These are phyloP conservation scores for Erucastrum elatum DNA, from an alignment of 345 rosid species.

Conservation along the genomic window DNA sequence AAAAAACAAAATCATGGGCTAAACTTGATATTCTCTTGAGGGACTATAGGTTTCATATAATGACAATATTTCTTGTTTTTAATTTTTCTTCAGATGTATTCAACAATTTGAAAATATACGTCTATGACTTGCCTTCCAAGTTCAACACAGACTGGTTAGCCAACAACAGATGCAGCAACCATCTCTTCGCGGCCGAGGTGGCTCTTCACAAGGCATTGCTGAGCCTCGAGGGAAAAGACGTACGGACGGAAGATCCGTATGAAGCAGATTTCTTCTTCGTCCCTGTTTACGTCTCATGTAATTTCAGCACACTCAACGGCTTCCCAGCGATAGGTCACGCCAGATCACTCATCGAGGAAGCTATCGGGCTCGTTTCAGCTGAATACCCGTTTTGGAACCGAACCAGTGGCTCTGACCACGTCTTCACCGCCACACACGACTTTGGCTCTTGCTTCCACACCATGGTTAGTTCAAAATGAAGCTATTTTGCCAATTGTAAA, in stretches of 20 bases:
- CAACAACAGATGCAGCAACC: constrained; percentile 77
- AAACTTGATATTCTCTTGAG: not conserved
- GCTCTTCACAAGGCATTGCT: constrained; percentile 75
- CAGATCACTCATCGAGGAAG: constrained; percentile 61
- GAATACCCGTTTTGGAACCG: constrained; percentile 83
- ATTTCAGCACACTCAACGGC: constrained; percentile 88
- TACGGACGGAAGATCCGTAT: constrained; percentile 69
- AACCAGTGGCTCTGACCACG: constrained; percentile 76
- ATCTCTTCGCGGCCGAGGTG: constrained; percentile 91
- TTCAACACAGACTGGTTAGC: constrained; percentile 79
- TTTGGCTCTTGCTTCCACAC: constrained; percentile 91
- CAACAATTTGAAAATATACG: constrained; percentile 68
- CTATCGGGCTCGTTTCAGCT: constrained; percentile 55
- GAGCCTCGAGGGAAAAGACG: constrained; percentile 43
- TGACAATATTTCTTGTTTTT: no score
- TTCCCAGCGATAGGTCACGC: constrained; percentile 98
- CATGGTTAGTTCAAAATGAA: constrained; percentile 51
- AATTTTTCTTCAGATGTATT: constrained; percentile 38
- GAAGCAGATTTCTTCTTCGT: constrained; percentile 92
- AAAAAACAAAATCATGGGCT: not conserved
- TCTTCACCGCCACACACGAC: constrained; percentile 90
- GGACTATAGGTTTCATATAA: not conserved
- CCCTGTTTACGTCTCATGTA: constrained; percentile 91
- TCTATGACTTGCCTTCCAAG: constrained; percentile 75
- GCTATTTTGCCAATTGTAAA: not conserved